Evolutionary conservation across 148 eudicot species (phyloP).

Genomic region (Fallopia convolvulus): DNA sequence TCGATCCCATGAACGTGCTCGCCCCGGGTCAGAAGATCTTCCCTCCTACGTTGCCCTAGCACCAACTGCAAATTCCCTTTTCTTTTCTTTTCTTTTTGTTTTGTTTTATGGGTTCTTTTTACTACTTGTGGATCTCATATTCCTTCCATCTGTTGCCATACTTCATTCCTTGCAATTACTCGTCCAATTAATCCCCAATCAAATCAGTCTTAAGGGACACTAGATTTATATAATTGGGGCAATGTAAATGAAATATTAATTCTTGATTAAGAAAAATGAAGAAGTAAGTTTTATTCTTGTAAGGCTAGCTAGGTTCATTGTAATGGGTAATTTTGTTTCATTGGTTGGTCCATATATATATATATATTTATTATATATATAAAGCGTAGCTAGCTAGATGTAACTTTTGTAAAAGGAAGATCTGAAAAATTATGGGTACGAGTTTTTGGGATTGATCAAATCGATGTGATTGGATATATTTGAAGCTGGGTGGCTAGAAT

Average conservation of each 20-base stretch:
- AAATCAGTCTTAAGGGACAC: not conserved
- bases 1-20: slow-evolving; percentile 77
- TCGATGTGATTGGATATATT: not conserved
- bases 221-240: not conserved
- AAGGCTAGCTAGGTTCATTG: not conserved
- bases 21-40: slow-evolving; percentile 93
- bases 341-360: too few species aligned
- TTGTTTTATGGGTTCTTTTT: too few species aligned
- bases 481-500: too few species aligned
- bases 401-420: too few species aligned
- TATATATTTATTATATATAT: too few species aligned
- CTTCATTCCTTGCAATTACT: not conserved
- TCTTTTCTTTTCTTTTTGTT: not conserved
- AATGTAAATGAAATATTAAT: slow-evolving; percentile 4
- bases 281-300: not conserved
- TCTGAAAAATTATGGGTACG: not conserved
- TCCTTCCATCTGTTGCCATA: not conserved
- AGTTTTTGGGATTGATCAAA: not conserved
- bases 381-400: too few species aligned
- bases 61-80: not conserved
- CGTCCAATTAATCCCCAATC: not conserved
- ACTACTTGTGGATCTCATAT: not conserved
- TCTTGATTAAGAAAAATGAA: not conserved
- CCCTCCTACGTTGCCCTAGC: slow-evolving; percentile 14
- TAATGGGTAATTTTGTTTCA: too few species aligned